These are phyloP conservation scores for Setaria italica DNA, from an alignment of 202 grass and related monocot genomes.

Conservation along the genomic window DNA sequence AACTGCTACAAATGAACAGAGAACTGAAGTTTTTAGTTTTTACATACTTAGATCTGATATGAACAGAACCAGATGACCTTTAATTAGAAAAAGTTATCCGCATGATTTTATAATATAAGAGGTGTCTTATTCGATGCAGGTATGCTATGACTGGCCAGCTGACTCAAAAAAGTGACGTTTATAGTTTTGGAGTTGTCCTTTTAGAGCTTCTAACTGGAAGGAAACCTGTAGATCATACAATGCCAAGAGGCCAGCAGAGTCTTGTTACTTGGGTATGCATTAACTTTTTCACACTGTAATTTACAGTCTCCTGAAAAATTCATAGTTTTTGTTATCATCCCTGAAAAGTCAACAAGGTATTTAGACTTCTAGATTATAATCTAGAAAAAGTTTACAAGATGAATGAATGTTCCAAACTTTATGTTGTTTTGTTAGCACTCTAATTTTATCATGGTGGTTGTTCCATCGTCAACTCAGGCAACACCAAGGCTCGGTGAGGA, in stretches of 20 bases:
- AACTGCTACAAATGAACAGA: neutral
- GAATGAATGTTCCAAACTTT: neutral
- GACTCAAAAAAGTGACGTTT: constrained; percentile 64
- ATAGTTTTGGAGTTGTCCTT: constrained; percentile 68
- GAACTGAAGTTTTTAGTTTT: constrained; percentile 18
- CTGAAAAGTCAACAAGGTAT: neutral
- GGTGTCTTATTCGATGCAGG: constrained; percentile 42
- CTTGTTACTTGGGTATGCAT: constrained; percentile 70
- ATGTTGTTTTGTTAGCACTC: neutral
- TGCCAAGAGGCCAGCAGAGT: constrained; percentile 69
- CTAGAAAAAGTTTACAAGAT: neutral
- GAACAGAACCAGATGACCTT: neutral
- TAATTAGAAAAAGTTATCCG: neutral
- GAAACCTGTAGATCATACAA: constrained; percentile 72
- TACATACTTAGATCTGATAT: constrained; percentile 16
- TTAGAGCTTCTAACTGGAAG: constrained; percentile 67
- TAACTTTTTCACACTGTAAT: constrained; percentile 10
- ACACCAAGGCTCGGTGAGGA: constrained; percentile 60
- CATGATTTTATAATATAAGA: constrained; percentile 27
- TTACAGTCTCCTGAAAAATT: neutral
- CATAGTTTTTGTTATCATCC: neutral
- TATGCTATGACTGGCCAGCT: constrained; percentile 61
- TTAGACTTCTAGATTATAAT: neutral
- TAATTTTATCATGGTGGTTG: constrained; percentile 9
- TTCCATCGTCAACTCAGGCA: constrained; percentile 48